These are phyloP conservation scores for Hylodesmum podocarpum DNA, from an alignment of 306 rosid genomes.

Conservation along the genomic window DNA sequence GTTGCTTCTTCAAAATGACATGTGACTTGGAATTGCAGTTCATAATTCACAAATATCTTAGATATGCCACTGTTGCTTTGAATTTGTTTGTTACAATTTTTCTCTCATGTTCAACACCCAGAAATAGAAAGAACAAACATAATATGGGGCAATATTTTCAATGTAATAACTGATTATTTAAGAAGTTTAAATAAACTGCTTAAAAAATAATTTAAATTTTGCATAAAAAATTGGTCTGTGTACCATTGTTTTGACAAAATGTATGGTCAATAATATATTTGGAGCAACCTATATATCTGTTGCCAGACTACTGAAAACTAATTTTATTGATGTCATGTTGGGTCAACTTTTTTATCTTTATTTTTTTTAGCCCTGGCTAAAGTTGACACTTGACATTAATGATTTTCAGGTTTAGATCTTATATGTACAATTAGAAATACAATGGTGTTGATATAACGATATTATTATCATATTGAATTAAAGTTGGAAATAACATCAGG, in stretches of 20 bases:
- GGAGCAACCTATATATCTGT: not conserved
- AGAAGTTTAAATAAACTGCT: not conserved
- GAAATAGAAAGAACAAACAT: not conserved
- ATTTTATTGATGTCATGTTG: not conserved
- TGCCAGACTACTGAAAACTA: not conserved
- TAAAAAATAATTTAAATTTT: not conserved
- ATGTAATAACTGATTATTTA: not conserved
- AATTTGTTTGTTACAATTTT: not conserved
- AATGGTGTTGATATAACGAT: not conserved
- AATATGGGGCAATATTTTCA: not conserved
- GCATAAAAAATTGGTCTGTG: not conserved
- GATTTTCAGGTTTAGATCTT: not conserved
- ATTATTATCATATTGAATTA: not conserved
- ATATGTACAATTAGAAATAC: not conserved
- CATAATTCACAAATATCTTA: not conserved
- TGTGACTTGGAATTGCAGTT: not conserved
- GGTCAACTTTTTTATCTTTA: not conserved
- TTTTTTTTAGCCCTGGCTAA: not conserved
- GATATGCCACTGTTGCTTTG: not conserved
- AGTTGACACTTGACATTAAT: not conserved
- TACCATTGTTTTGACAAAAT: constrained; percentile 1
- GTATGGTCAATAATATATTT: not conserved
- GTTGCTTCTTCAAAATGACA: not conserved
- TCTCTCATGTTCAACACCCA: not conserved
- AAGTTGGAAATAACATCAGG: not conserved